Evolutionary conservation across 106 monocot species (phyloP).

Genomic region (Dendrobium nobile): DNA sequence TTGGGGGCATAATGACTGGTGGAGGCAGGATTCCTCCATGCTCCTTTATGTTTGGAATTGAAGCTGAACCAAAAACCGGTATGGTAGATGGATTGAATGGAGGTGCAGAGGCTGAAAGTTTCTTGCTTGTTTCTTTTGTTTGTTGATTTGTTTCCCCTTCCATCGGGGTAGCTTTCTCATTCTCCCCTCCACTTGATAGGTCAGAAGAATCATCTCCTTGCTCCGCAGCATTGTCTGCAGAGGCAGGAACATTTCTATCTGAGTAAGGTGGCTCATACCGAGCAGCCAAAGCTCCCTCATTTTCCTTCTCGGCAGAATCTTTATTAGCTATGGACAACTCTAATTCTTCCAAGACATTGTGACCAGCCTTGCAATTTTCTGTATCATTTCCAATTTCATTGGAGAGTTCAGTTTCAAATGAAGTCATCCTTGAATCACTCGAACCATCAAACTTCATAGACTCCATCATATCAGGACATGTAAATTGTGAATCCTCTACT

Average conservation of each 20-base stretch:
- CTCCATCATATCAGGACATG: not conserved
- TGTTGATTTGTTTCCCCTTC: constrained; percentile 27
- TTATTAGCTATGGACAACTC: constrained; percentile 4
- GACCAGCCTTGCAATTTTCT: too few relatives aligned
- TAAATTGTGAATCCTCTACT: not conserved
- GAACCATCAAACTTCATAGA: constrained; percentile 17
- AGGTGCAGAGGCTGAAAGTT: constrained; percentile 85
- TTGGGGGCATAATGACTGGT: constrained; percentile 59
- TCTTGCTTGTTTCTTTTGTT: constrained; percentile 53
- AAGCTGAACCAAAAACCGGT: constrained; percentile 60
- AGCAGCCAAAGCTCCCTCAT: constrained; percentile 17
- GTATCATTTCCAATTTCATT: too few relatives aligned
- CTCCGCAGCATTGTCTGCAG: constrained; percentile 17
- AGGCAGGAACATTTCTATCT: constrained; percentile 16
- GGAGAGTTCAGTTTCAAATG: constrained; percentile 8
- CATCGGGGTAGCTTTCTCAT: constrained; percentile 25
- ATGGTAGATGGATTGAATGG: constrained; percentile 74
- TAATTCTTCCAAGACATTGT: too few relatives aligned
- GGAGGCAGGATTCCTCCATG: constrained; percentile 69
- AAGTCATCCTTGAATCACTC: constrained; percentile 11
- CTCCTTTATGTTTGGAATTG: constrained; percentile 57
- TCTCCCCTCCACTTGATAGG: constrained; percentile 37
- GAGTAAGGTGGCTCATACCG: too few relatives aligned
- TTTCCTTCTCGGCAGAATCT: constrained; percentile 20
- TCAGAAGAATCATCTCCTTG: constrained; percentile 20